These are phyloP conservation scores for Fusarium longipes DNA, from an alignment of 2,329 filamentous ascomycete species.

Conservation along the genomic window DNA sequence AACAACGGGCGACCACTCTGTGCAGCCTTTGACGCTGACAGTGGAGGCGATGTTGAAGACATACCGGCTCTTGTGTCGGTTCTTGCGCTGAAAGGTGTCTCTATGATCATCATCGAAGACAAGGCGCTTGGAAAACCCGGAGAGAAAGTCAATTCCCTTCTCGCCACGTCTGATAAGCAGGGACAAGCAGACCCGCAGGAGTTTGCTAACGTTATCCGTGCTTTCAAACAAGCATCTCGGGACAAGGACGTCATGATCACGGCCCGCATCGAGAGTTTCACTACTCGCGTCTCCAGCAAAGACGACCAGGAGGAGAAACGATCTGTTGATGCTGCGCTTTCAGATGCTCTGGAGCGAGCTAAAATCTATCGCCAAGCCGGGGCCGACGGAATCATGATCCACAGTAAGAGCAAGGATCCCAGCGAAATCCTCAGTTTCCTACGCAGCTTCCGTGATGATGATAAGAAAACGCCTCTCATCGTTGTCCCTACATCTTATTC, in stretches of 20 bases:
- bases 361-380: constrained; percentile 18
- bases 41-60: constrained; percentile 14
- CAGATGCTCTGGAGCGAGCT: constrained; percentile 13
- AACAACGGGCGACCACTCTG: constrained; percentile 18
- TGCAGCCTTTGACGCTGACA: constrained; percentile 20
- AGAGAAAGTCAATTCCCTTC: constrained; percentile 24
- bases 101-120: constrained; percentile 24
- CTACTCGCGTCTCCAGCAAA: neutral
- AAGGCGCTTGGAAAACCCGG: constrained; percentile 20
- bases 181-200: constrained; percentile 11
- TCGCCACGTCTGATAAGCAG: constrained; percentile 15
- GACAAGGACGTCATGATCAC: constrained; percentile 8
- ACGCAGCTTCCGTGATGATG: constrained; percentile 11
- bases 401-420: constrained; percentile 21
- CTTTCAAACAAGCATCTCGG: neutral
- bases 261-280: constrained; percentile 7
- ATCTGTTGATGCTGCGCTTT: neutral
- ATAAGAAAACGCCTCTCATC: neutral
- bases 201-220: constrained; percentile 8
- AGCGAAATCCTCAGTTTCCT: constrained; percentile 12
- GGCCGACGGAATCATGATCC: constrained; percentile 25
- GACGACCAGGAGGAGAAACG: neutral
- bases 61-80: constrained; percentile 19
- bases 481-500: constrained; percentile 12
- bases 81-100: constrained; percentile 15